These are phyloP conservation scores for Fraxinus sp. DNA, from an alignment of 305 asterid species.

Conservation along the genomic window DNA sequence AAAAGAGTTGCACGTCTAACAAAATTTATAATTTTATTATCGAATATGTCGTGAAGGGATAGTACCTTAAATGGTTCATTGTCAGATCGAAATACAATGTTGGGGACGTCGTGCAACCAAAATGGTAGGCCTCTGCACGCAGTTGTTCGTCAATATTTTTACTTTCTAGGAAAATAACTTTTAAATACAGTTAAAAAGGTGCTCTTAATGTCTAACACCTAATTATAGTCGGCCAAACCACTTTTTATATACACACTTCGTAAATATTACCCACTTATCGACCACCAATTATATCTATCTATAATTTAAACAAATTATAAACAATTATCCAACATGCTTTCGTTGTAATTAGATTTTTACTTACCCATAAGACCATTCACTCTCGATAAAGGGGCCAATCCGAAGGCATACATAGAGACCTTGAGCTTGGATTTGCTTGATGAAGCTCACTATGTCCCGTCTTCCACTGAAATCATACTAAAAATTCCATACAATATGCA, in stretches of 20 bases:
- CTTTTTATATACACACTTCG: neutral
- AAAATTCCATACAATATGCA: neutral
- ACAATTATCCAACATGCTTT: neutral
- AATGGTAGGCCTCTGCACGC: conserved; percentile 70
- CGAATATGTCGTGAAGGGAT: too few relatives aligned
- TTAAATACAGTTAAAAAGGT: neutral
- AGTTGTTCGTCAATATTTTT: neutral
- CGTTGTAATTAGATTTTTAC: neutral
- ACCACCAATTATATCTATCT: neutral
- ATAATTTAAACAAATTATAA: neutral
- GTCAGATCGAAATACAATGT: conserved; percentile 63
- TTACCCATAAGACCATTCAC: conserved; percentile 93
- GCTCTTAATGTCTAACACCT: neutral
- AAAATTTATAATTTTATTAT: neutral
- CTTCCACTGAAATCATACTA: conserved; percentile 83
- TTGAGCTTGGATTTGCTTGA: conserved; percentile 64
- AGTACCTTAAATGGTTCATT: conserved; percentile 77
- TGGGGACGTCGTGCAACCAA: conserved; percentile 84
- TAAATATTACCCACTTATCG: neutral
- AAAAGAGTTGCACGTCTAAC: neutral
- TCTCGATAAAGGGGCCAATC: conserved; percentile 81
- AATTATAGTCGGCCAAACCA: neutral
- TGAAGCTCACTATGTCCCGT: conserved; percentile 55
- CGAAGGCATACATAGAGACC: conserved; percentile 76
- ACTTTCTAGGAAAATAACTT: neutral